Base-by-base conservation (phyloP, 345 rosid genomes). In the Dovyalis caffra region DNA sequence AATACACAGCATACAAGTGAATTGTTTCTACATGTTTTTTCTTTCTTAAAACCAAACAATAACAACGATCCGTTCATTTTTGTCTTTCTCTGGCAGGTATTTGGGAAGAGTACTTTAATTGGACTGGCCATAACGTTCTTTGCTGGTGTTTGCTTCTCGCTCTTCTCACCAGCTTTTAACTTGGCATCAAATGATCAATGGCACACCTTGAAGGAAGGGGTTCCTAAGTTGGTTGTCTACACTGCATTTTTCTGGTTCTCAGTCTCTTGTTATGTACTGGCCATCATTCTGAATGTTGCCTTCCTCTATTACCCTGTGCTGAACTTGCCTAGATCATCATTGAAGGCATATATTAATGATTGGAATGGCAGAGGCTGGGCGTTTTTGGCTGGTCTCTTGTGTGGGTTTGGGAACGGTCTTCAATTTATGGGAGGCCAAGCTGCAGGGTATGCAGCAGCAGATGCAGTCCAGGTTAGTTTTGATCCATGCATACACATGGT, bases 381-480 rank as follows among this genome's bases (percentile, higher is more conserved):
- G 37, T 58, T 92, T 58, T 75, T 88, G 78, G 96, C 98, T 10
- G 97, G 97, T 4, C 78, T 94, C 51, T 79, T 94, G 7, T 94
- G 94, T 76, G 97, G 97, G 1, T 83, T 92, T 57, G 97, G 97
- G 0, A 85, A 91, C 25, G 98, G 97, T 71, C 92, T 90, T 70
- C 94, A 90, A 81, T 93, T 91, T 63, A 91, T 91, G 90, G 94
- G 92, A 0, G 98, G 98, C 67, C 92, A 94, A 80, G 94, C 98
- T 3, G 94, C 94, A 53, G 97, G 96, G 25, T 94, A 94, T 74
- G 98, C 94, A 40, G 97, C 96, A 7, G 96, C 98, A 38, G 93
- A 87, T 72, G 90, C 93, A 29, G 94, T 94, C 77, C 97, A 89
- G 93, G 94, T 83, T 73, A 33, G 83, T 77, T 34, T 60, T 70